These are phyloP conservation scores for Lippia alba DNA, from an alignment of 305 asterid species.

Conservation along the genomic window DNA sequence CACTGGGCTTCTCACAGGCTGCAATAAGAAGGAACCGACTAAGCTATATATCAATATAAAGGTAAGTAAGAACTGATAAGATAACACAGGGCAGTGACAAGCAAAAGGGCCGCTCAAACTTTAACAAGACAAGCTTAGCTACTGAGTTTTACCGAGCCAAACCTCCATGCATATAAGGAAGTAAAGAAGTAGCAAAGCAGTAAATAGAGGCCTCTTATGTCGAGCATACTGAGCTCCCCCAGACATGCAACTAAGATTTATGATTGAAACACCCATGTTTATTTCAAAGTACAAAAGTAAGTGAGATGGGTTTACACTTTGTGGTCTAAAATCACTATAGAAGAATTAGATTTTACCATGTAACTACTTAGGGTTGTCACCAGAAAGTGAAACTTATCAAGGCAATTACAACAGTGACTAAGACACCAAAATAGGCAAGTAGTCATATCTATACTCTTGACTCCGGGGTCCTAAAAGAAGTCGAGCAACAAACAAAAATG, in stretches of 20 bases:
- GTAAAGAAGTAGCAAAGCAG: not conserved
- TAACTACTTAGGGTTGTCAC: conserved; percentile 21
- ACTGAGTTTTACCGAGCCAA: conserved; percentile 2
- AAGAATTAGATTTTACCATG: conserved; percentile 3
- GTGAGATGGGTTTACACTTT: not conserved
- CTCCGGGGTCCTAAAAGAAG: too few species aligned
- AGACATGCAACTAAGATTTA: conserved; percentile 1
- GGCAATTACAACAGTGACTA: too few species aligned
- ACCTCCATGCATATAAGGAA: not conserved
- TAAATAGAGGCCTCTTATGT: conserved; percentile 7
- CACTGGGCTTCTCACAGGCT: conserved; percentile 70
- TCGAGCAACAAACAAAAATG: too few species aligned
- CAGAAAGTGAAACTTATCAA: conserved; percentile 2
- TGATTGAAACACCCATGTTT: conserved; percentile 8
- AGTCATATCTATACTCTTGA: too few species aligned
- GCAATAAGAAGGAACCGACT: conserved; percentile 29
- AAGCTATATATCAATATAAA: conserved; percentile 7
- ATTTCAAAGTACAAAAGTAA: conserved; percentile 6
- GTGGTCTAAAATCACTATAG: not conserved
- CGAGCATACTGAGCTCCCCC: not conserved
- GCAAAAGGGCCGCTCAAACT: conserved; percentile 21
- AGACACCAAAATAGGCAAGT: too few species aligned
- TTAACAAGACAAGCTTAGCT: not conserved
- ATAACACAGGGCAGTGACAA: not conserved
- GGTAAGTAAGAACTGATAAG: conserved; percentile 14